These are phyloP conservation scores for Xylaria grammica DNA, from an alignment of 495 filamentous ascomycete genomes.

Conservation along the genomic window DNA sequence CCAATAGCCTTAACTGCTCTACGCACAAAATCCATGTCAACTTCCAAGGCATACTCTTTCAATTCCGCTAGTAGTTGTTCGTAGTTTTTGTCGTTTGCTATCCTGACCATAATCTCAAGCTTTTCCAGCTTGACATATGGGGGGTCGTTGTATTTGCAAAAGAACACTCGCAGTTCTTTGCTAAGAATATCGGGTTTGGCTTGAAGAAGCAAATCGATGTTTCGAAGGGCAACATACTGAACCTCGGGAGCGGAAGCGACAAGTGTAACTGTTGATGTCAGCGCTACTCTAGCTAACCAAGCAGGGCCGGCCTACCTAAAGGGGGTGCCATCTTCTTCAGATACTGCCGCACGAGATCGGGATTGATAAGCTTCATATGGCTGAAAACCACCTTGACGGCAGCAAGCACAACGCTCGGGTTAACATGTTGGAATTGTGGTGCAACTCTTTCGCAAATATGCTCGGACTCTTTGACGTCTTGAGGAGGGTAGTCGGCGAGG, in stretches of 20 bases:
- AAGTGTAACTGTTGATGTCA: slow-evolving; percentile 73
- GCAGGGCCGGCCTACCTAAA: slow-evolving; percentile 65
- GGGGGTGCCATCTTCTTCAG: slow-evolving; percentile 98
- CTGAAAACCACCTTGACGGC: slow-evolving; percentile 98
- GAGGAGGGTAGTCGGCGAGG: slow-evolving; percentile 83
- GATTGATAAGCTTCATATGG: slow-evolving; percentile 85
- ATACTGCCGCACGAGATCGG: slow-evolving; percentile 80
- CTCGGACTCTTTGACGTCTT: slow-evolving; percentile 92
- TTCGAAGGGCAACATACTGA: slow-evolving; percentile 94
- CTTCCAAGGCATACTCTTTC: slow-evolving; percentile 96
- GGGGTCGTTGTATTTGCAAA: slow-evolving; percentile 99
- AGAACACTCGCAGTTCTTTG: slow-evolving; percentile 97
- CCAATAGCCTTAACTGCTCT: slow-evolving; percentile 94
- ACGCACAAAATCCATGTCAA: slow-evolving; percentile 98
- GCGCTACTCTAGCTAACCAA: slow-evolving; percentile 1
- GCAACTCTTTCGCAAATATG: slow-evolving; percentile 97
- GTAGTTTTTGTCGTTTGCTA: slow-evolving; percentile 96
- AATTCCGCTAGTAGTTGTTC: slow-evolving; percentile 93
- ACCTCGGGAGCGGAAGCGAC: slow-evolving; percentile 96
- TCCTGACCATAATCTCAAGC: slow-evolving; percentile 98
- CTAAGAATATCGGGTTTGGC: slow-evolving; percentile 94
- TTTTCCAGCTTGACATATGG: slow-evolving; percentile 98
- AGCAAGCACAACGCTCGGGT: slow-evolving; percentile 92
- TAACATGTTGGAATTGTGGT: slow-evolving; percentile 98
- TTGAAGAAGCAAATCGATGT: slow-evolving; percentile 94